Conservation (phyloP, 116 monocot genomes). For the Dioscorea cayenensis region DNA sequence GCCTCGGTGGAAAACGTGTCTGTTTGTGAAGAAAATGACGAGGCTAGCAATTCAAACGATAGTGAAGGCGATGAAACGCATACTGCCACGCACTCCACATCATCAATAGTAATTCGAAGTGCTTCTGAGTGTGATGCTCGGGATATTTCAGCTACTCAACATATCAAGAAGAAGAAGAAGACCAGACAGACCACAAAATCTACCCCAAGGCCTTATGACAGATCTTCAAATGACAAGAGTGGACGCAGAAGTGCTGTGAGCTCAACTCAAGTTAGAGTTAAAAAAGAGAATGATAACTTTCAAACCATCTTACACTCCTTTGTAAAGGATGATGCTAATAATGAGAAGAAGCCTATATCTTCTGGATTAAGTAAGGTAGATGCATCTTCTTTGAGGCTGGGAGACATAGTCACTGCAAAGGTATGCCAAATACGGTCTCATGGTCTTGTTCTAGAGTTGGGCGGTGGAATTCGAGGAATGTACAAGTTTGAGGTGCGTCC, state of each 20-base stretch:
- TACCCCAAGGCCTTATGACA: conserved; percentile 35
- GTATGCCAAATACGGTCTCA: conserved; percentile 60
- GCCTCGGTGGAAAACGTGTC: conserved; percentile 17
- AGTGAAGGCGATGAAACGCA: conserved; percentile 4
- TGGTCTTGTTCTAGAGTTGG: conserved; percentile 84
- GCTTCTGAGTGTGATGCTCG: conserved; percentile 66
- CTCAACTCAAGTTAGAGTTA: neutral
- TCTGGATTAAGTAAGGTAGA: neutral
- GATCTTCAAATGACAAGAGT: neutral
- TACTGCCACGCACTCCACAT: conserved; percentile 20
- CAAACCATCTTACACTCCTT: neutral
- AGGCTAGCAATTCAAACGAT: conserved; percentile 5
- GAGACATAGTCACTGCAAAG: conserved; percentile 59
- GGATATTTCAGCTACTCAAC: conserved; percentile 20
- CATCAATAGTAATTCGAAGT: conserved; percentile 66
- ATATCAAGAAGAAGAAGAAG: conserved; percentile 17
- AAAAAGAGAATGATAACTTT: conserved; percentile 5
- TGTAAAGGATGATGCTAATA: conserved; percentile 9
- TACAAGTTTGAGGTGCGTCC: conserved; percentile 82
- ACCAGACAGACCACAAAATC: conserved; percentile 23
- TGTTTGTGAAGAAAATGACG: conserved; percentile 2
- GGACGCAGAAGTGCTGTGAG: conserved; percentile 7
- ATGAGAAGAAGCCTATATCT: conserved; percentile 8
- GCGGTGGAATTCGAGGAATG: conserved; percentile 79
- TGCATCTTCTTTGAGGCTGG: conserved; percentile 45